phyloP scores from a whole-genome alignment of 2,329 filamentous ascomycete species.

The Apiospora kogelbergensis region DNA sequence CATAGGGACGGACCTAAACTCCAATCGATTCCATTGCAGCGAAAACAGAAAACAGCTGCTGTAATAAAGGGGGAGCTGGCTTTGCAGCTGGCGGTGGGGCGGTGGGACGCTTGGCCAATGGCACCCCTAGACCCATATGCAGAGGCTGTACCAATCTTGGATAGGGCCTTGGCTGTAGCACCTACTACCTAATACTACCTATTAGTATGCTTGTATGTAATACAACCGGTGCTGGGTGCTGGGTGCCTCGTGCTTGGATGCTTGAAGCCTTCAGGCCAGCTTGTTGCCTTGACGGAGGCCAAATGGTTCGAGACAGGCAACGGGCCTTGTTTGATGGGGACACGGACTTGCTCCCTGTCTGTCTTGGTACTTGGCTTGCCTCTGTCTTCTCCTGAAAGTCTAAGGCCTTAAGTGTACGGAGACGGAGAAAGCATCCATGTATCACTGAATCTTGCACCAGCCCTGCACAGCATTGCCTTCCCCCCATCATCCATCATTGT shows the following conservation, averaged over 20 bases:
- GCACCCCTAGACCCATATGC: not conserved
- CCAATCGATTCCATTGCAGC: no score
- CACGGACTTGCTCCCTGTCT: slow-evolving; percentile 1
- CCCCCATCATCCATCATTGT: not conserved
- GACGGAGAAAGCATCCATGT: not conserved
- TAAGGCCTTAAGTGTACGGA: not conserved
- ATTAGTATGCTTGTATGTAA: no score
- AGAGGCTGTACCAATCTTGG: not conserved
- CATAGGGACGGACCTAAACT: no score
- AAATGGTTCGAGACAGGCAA: not conserved
- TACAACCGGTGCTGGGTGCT: not conserved
- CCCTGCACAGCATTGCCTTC: not conserved
- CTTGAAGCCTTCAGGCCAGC: not conserved
- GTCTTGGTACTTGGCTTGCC: not conserved
- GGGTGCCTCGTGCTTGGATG: not conserved
- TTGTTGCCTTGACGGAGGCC: not conserved
- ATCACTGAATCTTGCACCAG: slow-evolving; percentile 1
- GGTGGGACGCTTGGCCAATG: not conserved
- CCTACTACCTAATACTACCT: no score
- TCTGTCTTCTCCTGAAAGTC: not conserved
- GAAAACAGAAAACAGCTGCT: no score
- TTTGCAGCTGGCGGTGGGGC: not conserved
- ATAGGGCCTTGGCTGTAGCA: not conserved
- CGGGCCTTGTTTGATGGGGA: not conserved
- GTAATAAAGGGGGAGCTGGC: not conserved